A percentile compares a stretch with the other conserved stretches of the same genome.
These are phyloP conservation scores for Penicillium brevicompactum DNA, from an alignment of 2,329 filamentous ascomycete genomes.

Conservation along the genomic window DNA sequence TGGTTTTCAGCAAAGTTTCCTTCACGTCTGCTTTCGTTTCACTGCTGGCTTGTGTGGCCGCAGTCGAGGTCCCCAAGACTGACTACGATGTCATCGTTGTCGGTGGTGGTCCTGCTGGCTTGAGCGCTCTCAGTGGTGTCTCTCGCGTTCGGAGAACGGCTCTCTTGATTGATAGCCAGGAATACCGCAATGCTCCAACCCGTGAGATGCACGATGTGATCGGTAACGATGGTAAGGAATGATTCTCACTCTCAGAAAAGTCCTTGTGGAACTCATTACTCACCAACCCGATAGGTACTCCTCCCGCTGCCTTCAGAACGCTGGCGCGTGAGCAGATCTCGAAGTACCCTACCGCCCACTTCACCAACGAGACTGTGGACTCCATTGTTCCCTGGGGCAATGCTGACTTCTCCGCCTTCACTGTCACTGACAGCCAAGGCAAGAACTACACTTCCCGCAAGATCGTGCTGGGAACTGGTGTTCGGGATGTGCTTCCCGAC, in stretches of 20 bases:
- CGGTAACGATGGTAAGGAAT: constrained; percentile 57
- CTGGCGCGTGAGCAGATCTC: constrained; percentile 56
- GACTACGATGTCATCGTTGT: constrained; percentile 60
- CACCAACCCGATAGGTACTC: constrained; percentile 1
- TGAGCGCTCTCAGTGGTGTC: constrained; percentile 59
- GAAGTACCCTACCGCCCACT: constrained; percentile 53
- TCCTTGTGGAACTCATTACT: neutral
- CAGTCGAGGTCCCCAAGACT: constrained; percentile 29
- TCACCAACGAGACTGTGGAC: constrained; percentile 53
- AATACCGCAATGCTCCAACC: constrained; percentile 60
- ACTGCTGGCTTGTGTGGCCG: constrained; percentile 20
- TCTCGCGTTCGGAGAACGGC: constrained; percentile 59
- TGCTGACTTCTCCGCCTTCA: constrained; percentile 50
- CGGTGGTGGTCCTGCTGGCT: constrained; percentile 60
- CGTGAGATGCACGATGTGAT: constrained; percentile 64
- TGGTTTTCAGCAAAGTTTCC: constrained; percentile 6
- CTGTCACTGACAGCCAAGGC: constrained; percentile 40
- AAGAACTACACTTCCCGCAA: constrained; percentile 53
- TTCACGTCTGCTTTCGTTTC: constrained; percentile 25
- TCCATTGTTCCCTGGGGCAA: constrained; percentile 17
- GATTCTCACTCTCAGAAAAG: neutral
- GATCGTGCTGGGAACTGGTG: constrained; percentile 60
- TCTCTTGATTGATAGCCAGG: constrained; percentile 60
- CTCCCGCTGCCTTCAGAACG: constrained; percentile 56
- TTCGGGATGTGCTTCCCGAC: constrained; percentile 56